Evolutionary conservation across 2,329 filamentous ascomycete genomes (phyloP), one percentile per base, ranked within the genome.

Genomic region (Helotiales sp.): DNA sequence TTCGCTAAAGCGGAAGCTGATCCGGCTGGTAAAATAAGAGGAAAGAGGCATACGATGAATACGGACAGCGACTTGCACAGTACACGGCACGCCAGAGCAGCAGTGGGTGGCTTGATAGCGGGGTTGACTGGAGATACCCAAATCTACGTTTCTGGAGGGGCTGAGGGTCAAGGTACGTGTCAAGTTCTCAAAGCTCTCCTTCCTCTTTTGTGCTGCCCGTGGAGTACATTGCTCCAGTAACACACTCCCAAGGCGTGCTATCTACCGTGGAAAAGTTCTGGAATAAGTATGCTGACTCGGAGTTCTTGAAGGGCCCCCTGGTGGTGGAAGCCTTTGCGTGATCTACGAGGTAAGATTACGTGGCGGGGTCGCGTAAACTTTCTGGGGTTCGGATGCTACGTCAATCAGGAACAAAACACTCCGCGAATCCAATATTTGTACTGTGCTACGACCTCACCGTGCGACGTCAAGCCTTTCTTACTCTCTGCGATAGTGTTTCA

Each of bases 131-230:
- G 63, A 1, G 67, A 71, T 52, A 64, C 66, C 10, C 59, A 66
- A 54, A 49, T 70, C 2, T 72, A 73, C 58, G 66, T 73, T 19
- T 54, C 52, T 17, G 59, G 63, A 13, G 70, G 70, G 6, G 69
- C 71, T 12, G 71, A 72, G 58, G 70, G 69, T 7, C 70, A 72
- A 55, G n/a, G n/a, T n/a, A n/a, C n/a, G n/a, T n/a, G n/a, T n/a
- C n/a, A n/a, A n/a, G n/a, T n/a, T n/a, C n/a, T n/a, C n/a, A n/a
- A n/a, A n/a, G n/a, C n/a, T n/a, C n/a, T n/a, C n/a, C n/a, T n/a
- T n/a, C n/a, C n/a, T n/a, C n/a, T n/a, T n/a, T n/a, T n/a, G n/a
- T n/a, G n/a, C n/a, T n/a, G n/a, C n/a, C n/a, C n/a, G n/a, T n/a
- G n/a, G n/a, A n/a, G n/a, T n/a, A n/a, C n/a, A n/a, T n/a, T n/a